These are phyloP conservation scores for Galeopsis tetrahit DNA, from an alignment of 257 asterid genomes.

Conservation along the genomic window DNA sequence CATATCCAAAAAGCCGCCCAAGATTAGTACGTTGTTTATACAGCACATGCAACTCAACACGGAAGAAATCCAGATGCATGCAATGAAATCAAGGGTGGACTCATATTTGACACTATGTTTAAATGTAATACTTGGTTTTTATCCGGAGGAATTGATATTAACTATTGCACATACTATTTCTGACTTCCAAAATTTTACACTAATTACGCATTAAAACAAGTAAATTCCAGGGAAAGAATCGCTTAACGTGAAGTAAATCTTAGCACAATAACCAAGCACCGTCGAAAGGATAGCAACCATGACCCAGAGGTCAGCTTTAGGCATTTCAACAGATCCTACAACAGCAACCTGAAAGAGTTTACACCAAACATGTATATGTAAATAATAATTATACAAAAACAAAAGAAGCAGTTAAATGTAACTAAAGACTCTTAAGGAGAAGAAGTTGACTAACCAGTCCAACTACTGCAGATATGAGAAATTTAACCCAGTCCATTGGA, in stretches of 20 bases:
- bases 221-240: slow-evolving; percentile 28
- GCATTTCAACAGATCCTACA: slow-evolving; percentile 92
- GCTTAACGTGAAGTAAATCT: slow-evolving; percentile 96
- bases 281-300: slow-evolving; percentile 90
- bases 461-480: slow-evolving; percentile 82
- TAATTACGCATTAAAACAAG: slow-evolving; percentile 13
- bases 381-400: not conserved
- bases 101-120: not conserved
- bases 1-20: slow-evolving; percentile 11
- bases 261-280: slow-evolving; percentile 94
- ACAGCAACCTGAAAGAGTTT: slow-evolving; percentile 85
- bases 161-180: slow-evolving; percentile 14
- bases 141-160: slow-evolving; percentile 3
- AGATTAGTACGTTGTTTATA: not conserved
- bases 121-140: not conserved
- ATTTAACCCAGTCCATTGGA: slow-evolving; percentile 98
- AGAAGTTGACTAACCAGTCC: slow-evolving; percentile 83
- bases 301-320: slow-evolving; percentile 98
- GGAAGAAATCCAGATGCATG: not conserved
- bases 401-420: not conserved
- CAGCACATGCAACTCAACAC: slow-evolving; percentile 22
- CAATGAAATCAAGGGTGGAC: slow-evolving; percentile 16
- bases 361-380: slow-evolving; percentile 21
- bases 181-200: slow-evolving; percentile 13
- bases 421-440: slow-evolving; percentile 24